These are phyloP conservation scores for Aspergillus panamensis DNA, from an alignment of 495 filamentous ascomycete species.

Conservation along the genomic window DNA sequence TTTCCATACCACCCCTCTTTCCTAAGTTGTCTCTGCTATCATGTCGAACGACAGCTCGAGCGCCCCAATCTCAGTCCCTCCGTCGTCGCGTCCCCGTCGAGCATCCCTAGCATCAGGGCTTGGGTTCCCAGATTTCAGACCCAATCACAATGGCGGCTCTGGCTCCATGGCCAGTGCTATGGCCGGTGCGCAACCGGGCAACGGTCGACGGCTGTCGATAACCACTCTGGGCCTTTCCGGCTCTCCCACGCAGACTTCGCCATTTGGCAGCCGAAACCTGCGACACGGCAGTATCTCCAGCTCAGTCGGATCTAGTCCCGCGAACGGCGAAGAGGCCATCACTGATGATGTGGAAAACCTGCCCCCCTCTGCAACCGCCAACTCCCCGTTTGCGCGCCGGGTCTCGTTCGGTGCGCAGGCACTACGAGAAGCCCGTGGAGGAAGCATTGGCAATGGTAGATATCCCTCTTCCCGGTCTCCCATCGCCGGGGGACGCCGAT, in stretches of 20 bases:
- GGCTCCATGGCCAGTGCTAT: conserved; percentile 65
- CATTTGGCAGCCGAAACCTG: conserved; percentile 46
- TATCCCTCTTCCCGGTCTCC: conserved; percentile 34
- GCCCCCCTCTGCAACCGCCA: conserved; percentile 49
- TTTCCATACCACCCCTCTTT: not conserved
- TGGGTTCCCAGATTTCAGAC: conserved; percentile 44
- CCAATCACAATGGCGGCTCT: conserved; percentile 38
- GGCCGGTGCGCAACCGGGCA: conserved; percentile 57
- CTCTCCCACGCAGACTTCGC: conserved; percentile 61
- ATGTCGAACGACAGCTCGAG: conserved; percentile 52
- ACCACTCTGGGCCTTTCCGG: conserved; percentile 80
- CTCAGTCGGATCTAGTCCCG: conserved; percentile 67
- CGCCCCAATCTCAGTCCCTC: conserved; percentile 45
- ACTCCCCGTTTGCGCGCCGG: conserved; percentile 75
- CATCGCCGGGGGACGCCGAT: conserved; percentile 24
- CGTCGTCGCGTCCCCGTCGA: conserved; percentile 42
- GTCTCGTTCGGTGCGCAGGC: conserved; percentile 91
- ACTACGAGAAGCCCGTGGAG: conserved; percentile 62
- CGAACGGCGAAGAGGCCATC: conserved; percentile 79
- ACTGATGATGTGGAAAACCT: conserved; percentile 72
- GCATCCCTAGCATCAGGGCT: conserved; percentile 47
- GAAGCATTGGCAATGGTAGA: conserved; percentile 48
- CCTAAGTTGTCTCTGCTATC: conserved; percentile 15
- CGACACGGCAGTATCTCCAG: conserved; percentile 71
- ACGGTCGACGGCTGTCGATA: conserved; percentile 82